Evolutionary conservation across 441 rosid species (phyloP).

Genomic region (Populus hybrid): DNA sequence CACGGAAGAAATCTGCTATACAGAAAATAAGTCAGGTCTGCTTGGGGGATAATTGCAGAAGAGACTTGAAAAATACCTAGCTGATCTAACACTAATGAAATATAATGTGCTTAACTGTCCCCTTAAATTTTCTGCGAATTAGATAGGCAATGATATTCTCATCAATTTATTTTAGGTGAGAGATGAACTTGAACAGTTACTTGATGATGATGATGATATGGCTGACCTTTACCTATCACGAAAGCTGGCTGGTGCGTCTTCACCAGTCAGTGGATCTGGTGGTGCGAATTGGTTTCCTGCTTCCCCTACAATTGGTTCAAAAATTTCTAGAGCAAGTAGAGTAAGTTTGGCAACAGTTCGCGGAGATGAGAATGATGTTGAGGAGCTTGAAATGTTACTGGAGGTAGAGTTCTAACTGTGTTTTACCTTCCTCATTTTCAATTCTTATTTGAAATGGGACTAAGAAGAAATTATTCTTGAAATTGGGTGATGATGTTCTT

Average conservation of each 20-base stretch:
- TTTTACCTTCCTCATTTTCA: constrained; percentile 5
- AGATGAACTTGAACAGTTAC: constrained; percentile 91
- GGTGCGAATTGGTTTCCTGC: constrained; percentile 66
- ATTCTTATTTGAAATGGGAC: background rate
- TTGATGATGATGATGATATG: constrained; percentile 98
- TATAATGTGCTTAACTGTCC: background rate
- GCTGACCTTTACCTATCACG: constrained; percentile 94
- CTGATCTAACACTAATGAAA: background rate
- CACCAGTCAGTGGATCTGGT: constrained; percentile 73
- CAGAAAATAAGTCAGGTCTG: background rate
- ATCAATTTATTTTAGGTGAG: constrained; percentile 57
- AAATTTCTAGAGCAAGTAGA: constrained; percentile 89
- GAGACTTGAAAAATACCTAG: background rate
- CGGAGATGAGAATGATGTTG: constrained; percentile 91
- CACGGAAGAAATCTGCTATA: background rate
- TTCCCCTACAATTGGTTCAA: constrained; percentile 84
- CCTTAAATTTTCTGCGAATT: background rate
- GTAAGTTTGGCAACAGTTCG: constrained; percentile 69
- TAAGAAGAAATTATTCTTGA: constrained; percentile 7
- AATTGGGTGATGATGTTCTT: constrained; percentile 19
- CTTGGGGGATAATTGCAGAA: background rate
- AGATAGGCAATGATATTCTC: constrained; percentile 1
- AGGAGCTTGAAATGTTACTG: constrained; percentile 97
- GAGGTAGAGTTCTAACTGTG: constrained; percentile 43
- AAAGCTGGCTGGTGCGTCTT: constrained; percentile 59